Percentiles rank a stretch among this genome's conserved stretches.
phyloP scores from a whole-genome alignment of 352 stramenopile genomes.

The Vaucheria bursata region DNA sequence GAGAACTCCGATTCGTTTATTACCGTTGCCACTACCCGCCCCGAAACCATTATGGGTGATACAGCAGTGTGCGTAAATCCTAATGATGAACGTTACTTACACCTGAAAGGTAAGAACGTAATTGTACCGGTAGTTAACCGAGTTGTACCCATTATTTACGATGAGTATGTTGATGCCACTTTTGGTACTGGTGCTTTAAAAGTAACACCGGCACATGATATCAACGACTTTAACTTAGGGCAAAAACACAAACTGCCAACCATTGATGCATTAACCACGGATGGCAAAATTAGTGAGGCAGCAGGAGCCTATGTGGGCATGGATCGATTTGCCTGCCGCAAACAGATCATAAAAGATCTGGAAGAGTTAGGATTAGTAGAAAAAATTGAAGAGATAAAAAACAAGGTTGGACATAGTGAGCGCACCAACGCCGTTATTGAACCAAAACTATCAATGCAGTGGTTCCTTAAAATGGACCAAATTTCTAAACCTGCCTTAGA shows the following conservation, averaged over 20 bases:
- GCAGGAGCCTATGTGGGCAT: constrained; percentile 68
- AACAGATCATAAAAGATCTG: no score
- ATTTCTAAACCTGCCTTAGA: no score
- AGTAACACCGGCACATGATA: constrained; percentile 96
- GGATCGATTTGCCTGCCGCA: constrained; percentile 66
- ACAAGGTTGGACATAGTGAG: no score
- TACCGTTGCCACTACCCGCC: constrained; percentile 83
- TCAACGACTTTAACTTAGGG: constrained; percentile 97
- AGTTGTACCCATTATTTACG: constrained; percentile 84
- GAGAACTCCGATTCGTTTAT: constrained; percentile 65
- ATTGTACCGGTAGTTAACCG: constrained; percentile 92
- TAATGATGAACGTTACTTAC: constrained; percentile 87
- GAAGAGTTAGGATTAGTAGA: no score
- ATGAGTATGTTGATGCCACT: constrained; percentile 86
- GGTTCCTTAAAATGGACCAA: no score
- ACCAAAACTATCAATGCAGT: no score
- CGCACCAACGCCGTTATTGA: no score
- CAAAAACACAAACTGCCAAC: constrained; percentile 75
- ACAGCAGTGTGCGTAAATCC: constrained; percentile 93
- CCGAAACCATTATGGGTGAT: constrained; percentile 99
- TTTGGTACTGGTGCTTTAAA: constrained; percentile 90
- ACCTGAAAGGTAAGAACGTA: constrained; percentile 86
- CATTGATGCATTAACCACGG: constrained; percentile 28
- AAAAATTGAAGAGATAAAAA: no score
- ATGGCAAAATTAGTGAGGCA: constrained; percentile 62